Base-by-base conservation (phyloP, 805 yeast species). In the Saccharomycopsis fodiens region DNA sequence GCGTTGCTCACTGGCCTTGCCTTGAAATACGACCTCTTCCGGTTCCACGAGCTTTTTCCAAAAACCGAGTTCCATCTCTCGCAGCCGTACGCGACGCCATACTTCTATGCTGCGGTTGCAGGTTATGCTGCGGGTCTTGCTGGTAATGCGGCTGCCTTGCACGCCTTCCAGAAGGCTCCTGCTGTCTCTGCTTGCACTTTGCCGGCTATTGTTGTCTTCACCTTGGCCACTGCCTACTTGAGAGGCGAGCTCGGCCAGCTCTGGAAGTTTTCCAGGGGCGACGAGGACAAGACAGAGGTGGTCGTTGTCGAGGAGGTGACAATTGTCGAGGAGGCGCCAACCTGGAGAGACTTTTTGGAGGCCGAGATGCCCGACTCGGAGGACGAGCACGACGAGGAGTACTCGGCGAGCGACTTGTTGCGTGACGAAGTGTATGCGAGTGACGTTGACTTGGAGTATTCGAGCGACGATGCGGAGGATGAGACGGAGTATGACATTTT, bases 171-270 rank as follows among this genome's bases (percentile, higher is more conserved):
- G 1, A 19, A 17, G 15, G 58, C 55, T 8, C n/a, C n/a, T n/a
- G n/a, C n/a, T n/a, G n/a, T n/a, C n/a, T n/a, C n/a, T n/a, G n/a
- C n/a, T n/a, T n/a, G n/a, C n/a, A 85, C 79, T 1, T 88, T 81
- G 59, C 88, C 88, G 1, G 87, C 87, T 0, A 61, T 82, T 50
- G 56, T 82, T 16, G 82, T 79, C 55, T 59, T 82, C 21, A 78
- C 78, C 3, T n/a, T 60, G 0, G 31, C 55, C 0, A 53, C 62
- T 0, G 75, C 76, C 0, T 41, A 54, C n/a, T n/a, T 45, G 3
- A 59, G 60, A 21, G 72, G 72, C 1, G 83, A 79, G 22, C 51
- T 72, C 17, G 51, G 42, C 0, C 48, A 56, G 17, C 44, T 77
- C 8, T 73, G 72, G 73, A 49, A 46, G 1, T 76, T 62, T 48